Conservation (phyloP, 202 grass and related monocot species). For the Dendrocalamus latiflorus region DNA sequence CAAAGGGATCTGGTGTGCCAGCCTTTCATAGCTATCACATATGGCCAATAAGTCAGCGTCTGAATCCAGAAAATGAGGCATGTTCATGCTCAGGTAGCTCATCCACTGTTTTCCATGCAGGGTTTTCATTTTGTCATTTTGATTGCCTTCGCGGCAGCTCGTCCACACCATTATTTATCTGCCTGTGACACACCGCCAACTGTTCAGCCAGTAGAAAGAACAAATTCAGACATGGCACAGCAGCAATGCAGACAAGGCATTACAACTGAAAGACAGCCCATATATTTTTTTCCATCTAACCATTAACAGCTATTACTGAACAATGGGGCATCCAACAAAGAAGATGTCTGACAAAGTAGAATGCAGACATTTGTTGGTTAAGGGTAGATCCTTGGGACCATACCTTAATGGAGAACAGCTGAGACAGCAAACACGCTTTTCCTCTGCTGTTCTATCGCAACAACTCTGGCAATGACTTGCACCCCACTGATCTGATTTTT, state of each 20-base stretch:
- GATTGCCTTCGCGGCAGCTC: neutral
- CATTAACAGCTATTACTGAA: neutral
- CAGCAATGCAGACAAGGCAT: neutral
- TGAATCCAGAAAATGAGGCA: conserved; percentile 19
- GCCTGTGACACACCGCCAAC: neutral
- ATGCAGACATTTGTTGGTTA: neutral
- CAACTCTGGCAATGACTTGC: conserved; percentile 13
- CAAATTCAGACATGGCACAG: neutral
- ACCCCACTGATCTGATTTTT: neutral
- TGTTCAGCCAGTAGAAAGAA: conserved; percentile 1
- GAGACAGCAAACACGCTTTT: conserved; percentile 1
- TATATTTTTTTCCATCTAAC: neutral
- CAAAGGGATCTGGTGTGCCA: neutral
- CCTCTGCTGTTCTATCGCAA: conserved; percentile 21
- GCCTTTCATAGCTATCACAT: neutral
- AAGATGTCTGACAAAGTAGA: neutral
- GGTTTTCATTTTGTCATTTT: neutral
- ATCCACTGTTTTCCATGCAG: conserved; percentile 6
- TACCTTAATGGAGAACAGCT: conserved; percentile 10
- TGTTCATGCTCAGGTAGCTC: neutral
- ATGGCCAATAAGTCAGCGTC: neutral
- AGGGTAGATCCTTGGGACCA: conserved; percentile 10
- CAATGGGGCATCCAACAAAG: conserved; percentile 8
- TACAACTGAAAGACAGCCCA: neutral
- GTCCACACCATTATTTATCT: neutral